Evolutionary conservation across 2,329 filamentous ascomycete species (phyloP).

Genomic region (Xylariales sp.): DNA sequence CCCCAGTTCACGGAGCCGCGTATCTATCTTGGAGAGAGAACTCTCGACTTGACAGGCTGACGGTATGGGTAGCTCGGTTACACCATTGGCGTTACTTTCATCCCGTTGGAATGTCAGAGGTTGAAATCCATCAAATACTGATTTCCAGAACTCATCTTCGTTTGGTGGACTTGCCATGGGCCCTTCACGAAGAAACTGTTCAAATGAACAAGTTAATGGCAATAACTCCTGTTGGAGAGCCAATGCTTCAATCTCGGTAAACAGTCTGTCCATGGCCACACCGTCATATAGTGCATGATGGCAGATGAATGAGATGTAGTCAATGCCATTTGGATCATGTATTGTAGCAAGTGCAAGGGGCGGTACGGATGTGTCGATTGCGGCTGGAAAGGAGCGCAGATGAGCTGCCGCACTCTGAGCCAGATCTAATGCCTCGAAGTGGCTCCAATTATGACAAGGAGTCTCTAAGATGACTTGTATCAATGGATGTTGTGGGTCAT

Average conservation of each 20-base stretch:
- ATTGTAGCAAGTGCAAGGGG: constrained; percentile 43
- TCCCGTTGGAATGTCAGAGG: constrained; percentile 8
- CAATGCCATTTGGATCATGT: constrained; percentile 15
- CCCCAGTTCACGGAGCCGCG: constrained; percentile 45
- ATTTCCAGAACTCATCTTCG: constrained; percentile 63
- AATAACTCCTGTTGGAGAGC: constrained; percentile 46
- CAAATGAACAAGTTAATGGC: constrained; percentile 48
- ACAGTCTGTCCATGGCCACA: constrained; percentile 65
- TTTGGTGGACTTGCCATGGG: constrained; percentile 44
- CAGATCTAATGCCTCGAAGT: constrained; percentile 19
- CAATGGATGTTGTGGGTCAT: constrained; percentile 56
- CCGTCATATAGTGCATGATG: constrained; percentile 90
- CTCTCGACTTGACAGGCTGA: too few relatives aligned
- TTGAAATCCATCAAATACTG: constrained; percentile 47
- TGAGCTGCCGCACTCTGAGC: constrained; percentile 27
- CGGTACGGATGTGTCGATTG: constrained; percentile 39
- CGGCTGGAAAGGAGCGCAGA: constrained; percentile 28
- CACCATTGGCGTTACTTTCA: constrained; percentile 1
- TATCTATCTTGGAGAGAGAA: constrained; percentile 40
- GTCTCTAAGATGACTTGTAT: constrained; percentile 64
- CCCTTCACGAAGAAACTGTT: constrained; percentile 58
- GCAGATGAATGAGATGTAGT: constrained; percentile 45
- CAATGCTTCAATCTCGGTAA: constrained; percentile 64
- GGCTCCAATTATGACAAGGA: constrained; percentile 36
- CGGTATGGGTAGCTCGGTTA: constrained; percentile 3